These are phyloP conservation scores for Scleroderma bovista DNA, from an alignment of 768 basidiomycete species.

Conservation along the genomic window DNA sequence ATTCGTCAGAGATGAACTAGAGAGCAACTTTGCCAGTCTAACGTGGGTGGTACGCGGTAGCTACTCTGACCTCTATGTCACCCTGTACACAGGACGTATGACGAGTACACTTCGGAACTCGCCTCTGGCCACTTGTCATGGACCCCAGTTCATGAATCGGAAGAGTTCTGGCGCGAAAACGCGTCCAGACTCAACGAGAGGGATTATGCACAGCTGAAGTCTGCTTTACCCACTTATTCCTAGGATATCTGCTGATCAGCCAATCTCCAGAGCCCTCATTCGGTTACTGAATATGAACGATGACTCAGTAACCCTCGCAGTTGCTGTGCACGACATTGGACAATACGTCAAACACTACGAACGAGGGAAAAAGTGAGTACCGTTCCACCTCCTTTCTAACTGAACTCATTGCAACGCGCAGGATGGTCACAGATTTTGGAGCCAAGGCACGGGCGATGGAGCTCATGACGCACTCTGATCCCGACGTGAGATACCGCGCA, in stretches of 20 bases:
- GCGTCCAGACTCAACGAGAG: slow-evolving; percentile 80
- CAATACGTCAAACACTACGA: slow-evolving; percentile 93
- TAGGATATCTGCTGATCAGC: neutral
- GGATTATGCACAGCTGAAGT: slow-evolving; percentile 84
- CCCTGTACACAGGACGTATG: slow-evolving; percentile 69
- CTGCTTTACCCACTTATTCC: slow-evolving; percentile 7
- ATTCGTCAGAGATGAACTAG: slow-evolving; percentile 84
- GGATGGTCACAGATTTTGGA: slow-evolving; percentile 76
- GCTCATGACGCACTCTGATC: slow-evolving; percentile 83
- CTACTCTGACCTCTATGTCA: neutral
- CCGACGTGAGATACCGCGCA: slow-evolving; percentile 90
- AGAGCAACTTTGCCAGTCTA: slow-evolving; percentile 76
- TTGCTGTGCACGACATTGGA: slow-evolving; percentile 90
- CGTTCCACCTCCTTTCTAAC: neutral
- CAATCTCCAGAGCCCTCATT: slow-evolving; percentile 56
- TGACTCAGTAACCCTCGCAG: slow-evolving; percentile 79
- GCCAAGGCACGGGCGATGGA: slow-evolving; percentile 88
- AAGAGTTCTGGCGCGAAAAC: slow-evolving; percentile 98
- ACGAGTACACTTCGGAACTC: slow-evolving; percentile 91
- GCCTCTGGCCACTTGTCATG: slow-evolving; percentile 87
- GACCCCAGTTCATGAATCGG: slow-evolving; percentile 94
- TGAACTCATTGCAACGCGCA: slow-evolving; percentile 24
- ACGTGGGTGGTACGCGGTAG: slow-evolving; percentile 51
- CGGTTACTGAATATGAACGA: slow-evolving; percentile 52
- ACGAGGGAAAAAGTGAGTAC: slow-evolving; percentile 79